Percentiles rank a stretch among this genome's conserved stretches.
Evolutionary conservation across 2,329 filamentous ascomycete genomes (phyloP).

Genomic region (Huntiella moniliformis): DNA sequence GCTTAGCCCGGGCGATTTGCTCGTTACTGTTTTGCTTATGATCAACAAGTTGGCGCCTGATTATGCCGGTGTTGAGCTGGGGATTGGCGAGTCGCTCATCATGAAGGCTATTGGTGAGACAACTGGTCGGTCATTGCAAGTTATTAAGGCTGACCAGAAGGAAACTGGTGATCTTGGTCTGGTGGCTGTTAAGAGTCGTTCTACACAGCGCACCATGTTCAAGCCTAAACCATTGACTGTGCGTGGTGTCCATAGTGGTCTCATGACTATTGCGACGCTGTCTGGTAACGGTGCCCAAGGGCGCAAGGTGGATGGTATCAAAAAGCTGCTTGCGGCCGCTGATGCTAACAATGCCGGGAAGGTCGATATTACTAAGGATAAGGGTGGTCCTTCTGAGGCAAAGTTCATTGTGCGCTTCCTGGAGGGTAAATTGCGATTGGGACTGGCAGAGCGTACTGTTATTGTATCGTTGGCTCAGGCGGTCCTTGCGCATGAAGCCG

Average conservation of each 20-base stretch:
- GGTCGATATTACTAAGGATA: constrained; percentile 79
- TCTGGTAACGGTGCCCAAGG: constrained; percentile 75
- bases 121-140: constrained; percentile 67
- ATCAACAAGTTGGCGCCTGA: constrained; percentile 95
- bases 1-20: constrained; percentile 69
- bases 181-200: constrained; percentile 86
- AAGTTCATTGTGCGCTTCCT: constrained; percentile 87
- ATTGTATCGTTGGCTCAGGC: constrained; percentile 81
- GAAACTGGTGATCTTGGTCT: constrained; percentile 90
- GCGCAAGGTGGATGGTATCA: constrained; percentile 84
- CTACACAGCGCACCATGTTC: constrained; percentile 95
- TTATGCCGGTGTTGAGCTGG: constrained; percentile 87
- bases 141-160: constrained; percentile 91
- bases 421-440: constrained; percentile 82
- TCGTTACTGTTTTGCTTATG: constrained; percentile 85
- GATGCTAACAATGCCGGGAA: constrained; percentile 57
- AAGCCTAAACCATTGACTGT: constrained; percentile 85
- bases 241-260: constrained; percentile 64
- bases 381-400: constrained; percentile 83
- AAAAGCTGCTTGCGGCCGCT: constrained; percentile 83
- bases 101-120: constrained; percentile 97
- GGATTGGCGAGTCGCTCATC: constrained; percentile 95
- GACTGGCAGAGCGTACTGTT: constrained; percentile 80
- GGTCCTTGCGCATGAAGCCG: constrained; percentile 64
- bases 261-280: constrained; percentile 75